These are phyloP conservation scores for Candida krabiensis DNA, from an alignment of 805 yeast genomes.

Conservation along the genomic window DNA sequence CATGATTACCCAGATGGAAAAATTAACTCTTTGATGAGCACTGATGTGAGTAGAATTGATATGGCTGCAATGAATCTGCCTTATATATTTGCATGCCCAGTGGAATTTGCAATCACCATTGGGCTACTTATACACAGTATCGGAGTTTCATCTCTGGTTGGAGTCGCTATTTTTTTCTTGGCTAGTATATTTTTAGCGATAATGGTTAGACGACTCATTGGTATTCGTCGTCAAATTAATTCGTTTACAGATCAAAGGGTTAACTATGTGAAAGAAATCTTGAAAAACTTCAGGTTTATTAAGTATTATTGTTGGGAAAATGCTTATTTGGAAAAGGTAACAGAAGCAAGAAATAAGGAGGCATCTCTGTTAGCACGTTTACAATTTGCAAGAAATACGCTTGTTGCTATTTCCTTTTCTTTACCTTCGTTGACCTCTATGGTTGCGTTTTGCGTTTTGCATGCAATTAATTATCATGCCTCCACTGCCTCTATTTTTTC, in stretches of 20 bases:
- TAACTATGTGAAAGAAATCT: slow-evolving; percentile 70
- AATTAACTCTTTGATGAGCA: slow-evolving; percentile 75
- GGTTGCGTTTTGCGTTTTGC: slow-evolving; percentile 49
- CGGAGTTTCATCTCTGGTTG: slow-evolving; percentile 73
- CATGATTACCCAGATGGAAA: slow-evolving; percentile 65
- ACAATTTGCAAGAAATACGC: slow-evolving; percentile 65
- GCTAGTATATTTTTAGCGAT: slow-evolving; percentile 48
- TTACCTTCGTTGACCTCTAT: slow-evolving; percentile 75
- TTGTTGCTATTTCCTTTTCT: no score
- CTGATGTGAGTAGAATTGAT: slow-evolving; percentile 81
- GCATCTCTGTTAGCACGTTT: slow-evolving; percentile 58
- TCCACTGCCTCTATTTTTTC: slow-evolving; percentile 67
- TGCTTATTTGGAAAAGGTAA: slow-evolving; percentile 62
- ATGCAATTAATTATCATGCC: slow-evolving; percentile 35
- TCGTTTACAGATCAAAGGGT: slow-evolving; percentile 76
- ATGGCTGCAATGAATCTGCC: slow-evolving; percentile 71
- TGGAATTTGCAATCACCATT: slow-evolving; percentile 60
- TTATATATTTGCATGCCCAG: slow-evolving; percentile 61
- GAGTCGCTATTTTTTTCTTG: slow-evolving; percentile 55
- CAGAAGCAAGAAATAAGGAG: slow-evolving; percentile 59
- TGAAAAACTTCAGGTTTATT: slow-evolving; percentile 75
- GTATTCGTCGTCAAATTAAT: slow-evolving; percentile 56
- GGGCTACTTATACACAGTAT: slow-evolving; percentile 64
- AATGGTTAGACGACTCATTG: slow-evolving; percentile 52
- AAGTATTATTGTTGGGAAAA: slow-evolving; percentile 92